phyloP scores from a whole-genome alignment of 805 yeast genomes.

The Zygosaccharomyces rouxii region DNA sequence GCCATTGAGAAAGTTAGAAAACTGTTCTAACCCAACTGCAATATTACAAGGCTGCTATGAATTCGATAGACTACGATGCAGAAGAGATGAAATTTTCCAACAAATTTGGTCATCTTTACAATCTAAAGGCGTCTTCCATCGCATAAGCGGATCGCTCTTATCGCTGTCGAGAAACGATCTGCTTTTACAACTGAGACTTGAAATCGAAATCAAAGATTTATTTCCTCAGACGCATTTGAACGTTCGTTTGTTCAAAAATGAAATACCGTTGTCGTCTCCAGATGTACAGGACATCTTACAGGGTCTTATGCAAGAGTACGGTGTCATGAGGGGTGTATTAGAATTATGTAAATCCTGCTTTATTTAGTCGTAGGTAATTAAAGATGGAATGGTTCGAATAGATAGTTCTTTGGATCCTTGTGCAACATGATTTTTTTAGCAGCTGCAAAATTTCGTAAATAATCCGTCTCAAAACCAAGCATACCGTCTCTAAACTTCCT shows the following conservation, averaged over 20 bases:
- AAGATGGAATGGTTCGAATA: conserved; percentile 3
- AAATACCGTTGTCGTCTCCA: conserved; percentile 1
- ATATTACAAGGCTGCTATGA: conserved; percentile 26
- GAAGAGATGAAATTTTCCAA: conserved; percentile 11
- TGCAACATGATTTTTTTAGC: conserved; percentile 23
- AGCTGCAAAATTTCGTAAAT: conserved; percentile 21
- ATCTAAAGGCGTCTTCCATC: background rate
- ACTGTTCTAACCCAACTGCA: conserved; percentile 9
- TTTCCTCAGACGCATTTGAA: conserved; percentile 6
- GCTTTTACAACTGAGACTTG: background rate
- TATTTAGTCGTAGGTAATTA: background rate
- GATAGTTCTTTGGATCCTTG: background rate
- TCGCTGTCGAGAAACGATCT: background rate
- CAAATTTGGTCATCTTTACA: background rate
- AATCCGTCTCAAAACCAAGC: conserved; percentile 36
- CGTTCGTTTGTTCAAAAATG: conserved; percentile 4
- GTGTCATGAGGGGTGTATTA: conserved; percentile 17
- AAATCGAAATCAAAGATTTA: conserved; percentile 4
- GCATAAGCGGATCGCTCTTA: conserved; percentile 5
- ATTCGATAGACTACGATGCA: conserved; percentile 19
- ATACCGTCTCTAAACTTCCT: conserved; percentile 32
- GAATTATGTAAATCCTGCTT: conserved; percentile 17
- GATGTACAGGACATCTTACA: conserved; percentile 12
- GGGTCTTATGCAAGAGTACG: conserved; percentile 25
- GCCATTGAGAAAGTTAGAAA: conserved; percentile 6